Evolutionary conservation across 768 basidiomycete genomes (phyloP), one percentile per base, ranked within the genome.

Genomic region (Agaricus blazei): DNA sequence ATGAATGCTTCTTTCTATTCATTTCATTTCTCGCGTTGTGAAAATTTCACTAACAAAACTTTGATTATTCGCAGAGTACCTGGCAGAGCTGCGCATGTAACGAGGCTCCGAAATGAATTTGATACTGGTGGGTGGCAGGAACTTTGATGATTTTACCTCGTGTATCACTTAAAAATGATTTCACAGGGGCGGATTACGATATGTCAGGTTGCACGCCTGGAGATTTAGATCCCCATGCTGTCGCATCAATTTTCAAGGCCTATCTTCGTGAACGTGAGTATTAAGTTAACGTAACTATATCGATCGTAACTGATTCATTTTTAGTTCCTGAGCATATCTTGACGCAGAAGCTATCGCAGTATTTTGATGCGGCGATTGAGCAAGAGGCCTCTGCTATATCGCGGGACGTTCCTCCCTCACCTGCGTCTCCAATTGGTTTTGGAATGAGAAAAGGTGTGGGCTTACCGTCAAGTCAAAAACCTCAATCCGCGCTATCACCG

Each of bases 141-240:
- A 37, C 36, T 41, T 12, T 41, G 8, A n/a, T 19, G 26, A 4
- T 34, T 54, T 58, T 40, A 51, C 50, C 52, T 56, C 15, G 56
- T 46, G 63, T 48, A 48, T 37, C 26, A 42, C 15, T 40, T 48
- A 8, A 8, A 34, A 34, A 27, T 29, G 27, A 19, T 52, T n/a
- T 66, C 38, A 40, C 63, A 87, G 92, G 93, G 55, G 88, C 87
- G 50, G 95, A 98, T 71, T 92, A 87, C 63, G 87, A 93, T 64
- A 81, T 98, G 72, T 71, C 77, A 40, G 81, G 82, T 58, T 88
- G 85, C 59, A 79, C 80, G 48, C 93, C 93, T 26, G 84, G 88
- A 7, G 93, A 98, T 64, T 72, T 98, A 36, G 95, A 98, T 65
- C 95, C 95, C 46, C 93, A 98, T 68, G 91, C 93, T 1, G 94